A percentile compares a stretch with the other conserved stretches of the same genome.
Conservation (phyloP, 495 filamentous ascomycete genomes). For the Parathielavia hyrcaniae region DNA sequence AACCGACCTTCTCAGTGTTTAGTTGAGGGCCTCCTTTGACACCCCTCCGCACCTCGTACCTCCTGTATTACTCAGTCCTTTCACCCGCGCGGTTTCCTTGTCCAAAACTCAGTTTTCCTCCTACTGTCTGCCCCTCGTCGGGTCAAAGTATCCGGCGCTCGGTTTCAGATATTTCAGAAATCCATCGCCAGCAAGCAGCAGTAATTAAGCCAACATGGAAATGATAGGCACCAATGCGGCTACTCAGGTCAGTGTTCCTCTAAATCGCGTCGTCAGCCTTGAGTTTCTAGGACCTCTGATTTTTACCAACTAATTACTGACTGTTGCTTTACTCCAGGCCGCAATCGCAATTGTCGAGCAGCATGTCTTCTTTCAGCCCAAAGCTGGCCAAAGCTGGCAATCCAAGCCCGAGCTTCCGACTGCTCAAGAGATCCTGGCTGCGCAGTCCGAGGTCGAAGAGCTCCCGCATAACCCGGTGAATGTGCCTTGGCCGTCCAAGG, state of each 20-base stretch:
- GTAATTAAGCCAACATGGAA: background rate
- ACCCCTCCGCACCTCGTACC: too few species aligned
- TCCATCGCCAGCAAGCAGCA: background rate
- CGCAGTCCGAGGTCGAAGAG: slow-evolving; percentile 30
- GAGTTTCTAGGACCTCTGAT: too few species aligned
- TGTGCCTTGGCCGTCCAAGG: slow-evolving; percentile 39
- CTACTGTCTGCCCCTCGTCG: too few species aligned
- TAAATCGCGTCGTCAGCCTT: background rate
- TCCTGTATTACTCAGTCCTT: too few species aligned
- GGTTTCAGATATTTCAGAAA: background rate
- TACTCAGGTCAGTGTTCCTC: slow-evolving; percentile 9
- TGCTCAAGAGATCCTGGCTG: slow-evolving; percentile 33
- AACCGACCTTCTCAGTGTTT: too few species aligned
- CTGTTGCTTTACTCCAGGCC: slow-evolving; percentile 14
- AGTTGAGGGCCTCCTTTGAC: too few species aligned
- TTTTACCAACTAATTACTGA: background rate
- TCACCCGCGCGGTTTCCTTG: too few species aligned
- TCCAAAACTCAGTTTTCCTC: too few species aligned
- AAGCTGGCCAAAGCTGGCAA: slow-evolving; percentile 35
- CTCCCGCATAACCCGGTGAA: slow-evolving; percentile 36
- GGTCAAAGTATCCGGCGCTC: too few species aligned
- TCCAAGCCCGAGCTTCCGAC: slow-evolving; percentile 43
- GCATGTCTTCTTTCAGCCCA: slow-evolving; percentile 26
- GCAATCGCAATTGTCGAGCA: slow-evolving; percentile 27
- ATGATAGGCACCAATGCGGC: background rate